A percentile compares a stretch with the other conserved stretches of the same genome.
phyloP scores from a whole-genome alignment of 352 stramenopile species.

The Pythium phragmiticola region DNA sequence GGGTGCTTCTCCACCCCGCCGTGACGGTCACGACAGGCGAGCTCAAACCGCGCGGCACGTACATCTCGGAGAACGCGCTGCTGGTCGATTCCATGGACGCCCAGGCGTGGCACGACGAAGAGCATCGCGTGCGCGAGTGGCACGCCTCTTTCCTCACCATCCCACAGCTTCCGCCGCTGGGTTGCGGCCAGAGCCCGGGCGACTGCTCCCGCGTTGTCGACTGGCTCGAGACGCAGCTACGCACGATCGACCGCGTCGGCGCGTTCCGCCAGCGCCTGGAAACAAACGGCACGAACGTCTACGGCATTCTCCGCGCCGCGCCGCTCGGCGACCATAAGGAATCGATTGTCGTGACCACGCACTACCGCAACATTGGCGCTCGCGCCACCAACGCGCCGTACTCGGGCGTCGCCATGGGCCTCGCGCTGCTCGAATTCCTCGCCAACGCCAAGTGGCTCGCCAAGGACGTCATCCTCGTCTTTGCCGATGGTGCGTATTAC shows the following conservation, averaged over 20 bases:
- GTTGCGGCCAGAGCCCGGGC: constrained; percentile 33
- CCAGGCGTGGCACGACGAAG: constrained; percentile 39
- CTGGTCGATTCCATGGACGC: constrained; percentile 75
- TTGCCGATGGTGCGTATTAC: constrained; percentile 56
- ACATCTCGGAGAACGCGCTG: constrained; percentile 89
- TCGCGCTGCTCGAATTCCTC: constrained; percentile 66
- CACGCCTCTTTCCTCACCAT: constrained; percentile 45
- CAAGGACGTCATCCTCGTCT: constrained; percentile 80
- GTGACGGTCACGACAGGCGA: constrained; percentile 84
- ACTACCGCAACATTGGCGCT: constrained; percentile 60
- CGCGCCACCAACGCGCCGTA: constrained; percentile 33
- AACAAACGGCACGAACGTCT: constrained; percentile 57
- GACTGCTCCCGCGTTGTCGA: constrained; percentile 47
- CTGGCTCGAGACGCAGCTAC: constrained; percentile 63
- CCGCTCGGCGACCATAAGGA: constrained; percentile 77
- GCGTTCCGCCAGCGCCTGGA: constrained; percentile 57
- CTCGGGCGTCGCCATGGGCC: constrained; percentile 53
- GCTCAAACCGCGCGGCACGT: constrained; percentile 79
- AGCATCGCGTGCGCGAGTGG: constrained; percentile 26
- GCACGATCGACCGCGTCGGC: constrained; percentile 54
- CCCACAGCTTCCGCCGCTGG: constrained; percentile 28
- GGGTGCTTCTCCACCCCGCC: constrained; percentile 74
- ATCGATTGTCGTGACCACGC: constrained; percentile 66
- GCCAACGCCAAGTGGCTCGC: constrained; percentile 68
- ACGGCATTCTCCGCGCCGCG: constrained; percentile 74